Percentiles rank a stretch among this genome's conserved stretches.
Conservation (phyloP, 2,329 filamentous ascomycete genomes). For the Aspergillus chevalieri region DNA sequence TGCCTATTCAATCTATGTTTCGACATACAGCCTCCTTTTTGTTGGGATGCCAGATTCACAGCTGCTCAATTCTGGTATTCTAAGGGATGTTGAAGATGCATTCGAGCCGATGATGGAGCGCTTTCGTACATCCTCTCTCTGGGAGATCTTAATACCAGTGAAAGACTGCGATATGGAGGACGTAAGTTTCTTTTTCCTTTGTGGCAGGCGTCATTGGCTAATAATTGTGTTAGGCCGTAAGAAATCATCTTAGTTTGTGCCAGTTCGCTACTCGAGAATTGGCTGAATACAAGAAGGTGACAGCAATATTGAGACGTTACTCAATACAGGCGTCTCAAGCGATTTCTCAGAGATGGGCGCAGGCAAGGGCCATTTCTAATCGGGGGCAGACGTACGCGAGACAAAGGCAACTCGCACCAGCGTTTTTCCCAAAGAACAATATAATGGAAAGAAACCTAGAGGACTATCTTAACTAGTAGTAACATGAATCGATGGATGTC, state of each 20-base stretch:
- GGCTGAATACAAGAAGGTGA: too few relatives aligned
- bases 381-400: too few relatives aligned
- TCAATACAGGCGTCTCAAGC: too few relatives aligned
- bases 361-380: too few relatives aligned
- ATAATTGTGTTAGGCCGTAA: conserved; percentile 12
- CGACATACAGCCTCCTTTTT: conserved; percentile 33
- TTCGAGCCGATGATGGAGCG: conserved; percentile 33
- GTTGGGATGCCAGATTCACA: conserved; percentile 41
- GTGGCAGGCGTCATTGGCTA: conserved; percentile 9
- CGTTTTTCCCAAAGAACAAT: too few relatives aligned
- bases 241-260: conserved; percentile 23
- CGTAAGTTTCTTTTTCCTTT: conserved; percentile 5
- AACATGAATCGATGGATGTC: too few relatives aligned
- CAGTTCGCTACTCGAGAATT: conserved; percentile 13
- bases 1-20: conserved; percentile 23
- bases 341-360: too few relatives aligned
- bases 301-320: too few relatives aligned
- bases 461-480: too few relatives aligned
- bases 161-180: conserved; percentile 29
- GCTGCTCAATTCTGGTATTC: conserved; percentile 45
- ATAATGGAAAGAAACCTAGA: too few relatives aligned
- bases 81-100: conserved; percentile 35
- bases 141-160: conserved; percentile 34
- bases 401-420: too few relatives aligned
- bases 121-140: conserved; percentile 36